Base-by-base conservation (phyloP, 208 protist genomes). In the Leishmania gerbilli region DNA sequence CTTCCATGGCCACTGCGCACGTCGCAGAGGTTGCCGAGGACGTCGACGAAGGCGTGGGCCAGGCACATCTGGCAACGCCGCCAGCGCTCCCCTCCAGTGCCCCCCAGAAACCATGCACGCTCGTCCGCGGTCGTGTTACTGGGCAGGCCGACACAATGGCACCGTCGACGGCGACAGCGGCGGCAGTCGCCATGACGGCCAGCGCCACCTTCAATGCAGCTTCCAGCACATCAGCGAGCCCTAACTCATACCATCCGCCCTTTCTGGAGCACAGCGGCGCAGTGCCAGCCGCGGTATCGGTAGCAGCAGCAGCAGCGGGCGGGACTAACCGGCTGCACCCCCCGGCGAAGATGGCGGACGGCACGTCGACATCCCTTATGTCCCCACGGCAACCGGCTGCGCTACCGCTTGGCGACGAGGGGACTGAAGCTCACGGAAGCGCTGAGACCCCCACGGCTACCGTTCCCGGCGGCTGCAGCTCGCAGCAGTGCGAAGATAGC, bases 211-310 rank as follows among this genome's bases (percentile, higher is more conserved):
- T 71, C 40, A 49, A 67, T 19, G 53, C 24, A 2, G 15, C 45
- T 24, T 77, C 34, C 31, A 51, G 69, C 21, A 42, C 76, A 34
- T 60, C 68, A n/a, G 31, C 71, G 69, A 67, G 64, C 17, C 69
- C 81, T 19, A 51, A 77, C 62, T 77, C 60, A 8, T 71, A 84
- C 40, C 67, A 80, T 13, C 60, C 78, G 19, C 37, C 76, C 15
- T n/a, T 84, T 13, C 69, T 74, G 49, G 81, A 80, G 71, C 56
- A 64, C 34, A 27, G 71, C 19, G 31, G 42, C 74, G 24, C 72
- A 8, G 72, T n/a, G 45, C n/a, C 34, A 15, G 13, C 71, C 3
- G 71, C 31, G 17, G 71, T 37, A 15, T 53, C 45, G 27, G 71
- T 49, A 24, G 31, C 51, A 56, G 71, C 34, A 37, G 34, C 11